phyloP scores from a whole-genome alignment of 73 alveolate species.

The Uronychia setigera region DNA sequence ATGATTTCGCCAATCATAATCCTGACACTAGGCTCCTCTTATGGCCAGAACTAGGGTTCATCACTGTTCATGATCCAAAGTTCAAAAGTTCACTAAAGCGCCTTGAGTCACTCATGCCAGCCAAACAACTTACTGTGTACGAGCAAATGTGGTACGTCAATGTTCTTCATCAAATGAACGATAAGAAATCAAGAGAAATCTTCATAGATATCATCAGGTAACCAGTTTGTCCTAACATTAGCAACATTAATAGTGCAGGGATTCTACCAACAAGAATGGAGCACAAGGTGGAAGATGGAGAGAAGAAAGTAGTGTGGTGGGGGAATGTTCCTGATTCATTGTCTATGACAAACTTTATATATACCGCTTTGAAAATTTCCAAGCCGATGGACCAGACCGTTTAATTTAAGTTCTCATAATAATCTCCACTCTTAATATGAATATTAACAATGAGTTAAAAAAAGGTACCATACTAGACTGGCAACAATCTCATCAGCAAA shows the following conservation, averaged over 20 bases:
- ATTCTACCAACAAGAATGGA: constrained; percentile 8
- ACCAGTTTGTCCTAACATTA: background rate
- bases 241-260: constrained; percentile 35
- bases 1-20: constrained; percentile 9
- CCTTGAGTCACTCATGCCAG: constrained; percentile 6
- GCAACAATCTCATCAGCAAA: no score
- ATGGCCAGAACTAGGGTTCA: constrained; percentile 46
- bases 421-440: no score
- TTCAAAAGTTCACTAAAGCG: constrained; percentile 14
- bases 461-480: no score
- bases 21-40: constrained; percentile 51
- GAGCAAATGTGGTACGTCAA: constrained; percentile 43
- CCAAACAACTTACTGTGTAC: constrained; percentile 14
- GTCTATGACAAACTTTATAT: constrained; percentile 12
- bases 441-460: no score
- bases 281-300: background rate
- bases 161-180: constrained; percentile 12
- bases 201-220: constrained; percentile 27
- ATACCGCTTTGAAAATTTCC: constrained; percentile 31
- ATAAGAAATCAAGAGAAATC: constrained; percentile 32
- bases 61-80: constrained; percentile 17
- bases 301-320: no score
- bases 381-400: constrained; percentile 14
- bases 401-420: no score
- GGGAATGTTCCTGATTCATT: constrained; percentile 37